These are phyloP conservation scores for Spergularia azorica DNA, from an alignment of 179 eudicot genomes.

Conservation along the genomic window DNA sequence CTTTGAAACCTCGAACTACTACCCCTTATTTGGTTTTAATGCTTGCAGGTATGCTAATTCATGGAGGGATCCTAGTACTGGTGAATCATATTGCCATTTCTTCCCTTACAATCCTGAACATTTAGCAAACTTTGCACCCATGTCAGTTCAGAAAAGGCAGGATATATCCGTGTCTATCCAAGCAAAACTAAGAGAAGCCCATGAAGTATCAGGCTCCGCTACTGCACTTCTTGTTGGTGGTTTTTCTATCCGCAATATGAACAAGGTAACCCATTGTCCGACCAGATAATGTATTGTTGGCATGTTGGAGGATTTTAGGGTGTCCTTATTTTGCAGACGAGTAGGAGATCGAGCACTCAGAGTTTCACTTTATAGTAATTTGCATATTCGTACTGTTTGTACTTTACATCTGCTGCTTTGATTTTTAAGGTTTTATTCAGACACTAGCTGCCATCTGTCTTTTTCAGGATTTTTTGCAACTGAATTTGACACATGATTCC, in stretches of 20 bases:
- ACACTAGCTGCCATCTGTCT: constrained; percentile 9
- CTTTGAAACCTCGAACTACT: not conserved
- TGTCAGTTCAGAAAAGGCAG: constrained; percentile 34
- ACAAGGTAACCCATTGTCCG: constrained; percentile 42
- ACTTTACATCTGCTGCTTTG: not conserved
- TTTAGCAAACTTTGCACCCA: constrained; percentile 46
- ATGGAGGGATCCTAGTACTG: constrained; percentile 72
- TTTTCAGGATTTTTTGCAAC: constrained; percentile 47
- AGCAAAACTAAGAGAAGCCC: constrained; percentile 54
- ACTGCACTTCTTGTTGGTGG: constrained; percentile 81
- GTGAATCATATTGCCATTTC: constrained; percentile 65
- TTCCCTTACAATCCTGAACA: constrained; percentile 83
- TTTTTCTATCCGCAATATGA: constrained; percentile 58
- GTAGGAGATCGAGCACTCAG: not conserved
- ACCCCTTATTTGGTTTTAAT: constrained; percentile 9
- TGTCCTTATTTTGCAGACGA: not conserved
- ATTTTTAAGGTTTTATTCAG: not conserved
- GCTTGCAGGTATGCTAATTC: constrained; percentile 55
- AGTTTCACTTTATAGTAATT: not conserved
- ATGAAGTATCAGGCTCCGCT: constrained; percentile 62
- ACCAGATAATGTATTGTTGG: not conserved
- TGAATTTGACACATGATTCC: constrained; percentile 50
- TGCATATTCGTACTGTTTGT: not conserved
- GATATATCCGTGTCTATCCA: constrained; percentile 47
- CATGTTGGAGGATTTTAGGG: not conserved